Base-by-base conservation (phyloP, 2,329 filamentous ascomycete genomes). In the Colletotrichum plurivorum region DNA sequence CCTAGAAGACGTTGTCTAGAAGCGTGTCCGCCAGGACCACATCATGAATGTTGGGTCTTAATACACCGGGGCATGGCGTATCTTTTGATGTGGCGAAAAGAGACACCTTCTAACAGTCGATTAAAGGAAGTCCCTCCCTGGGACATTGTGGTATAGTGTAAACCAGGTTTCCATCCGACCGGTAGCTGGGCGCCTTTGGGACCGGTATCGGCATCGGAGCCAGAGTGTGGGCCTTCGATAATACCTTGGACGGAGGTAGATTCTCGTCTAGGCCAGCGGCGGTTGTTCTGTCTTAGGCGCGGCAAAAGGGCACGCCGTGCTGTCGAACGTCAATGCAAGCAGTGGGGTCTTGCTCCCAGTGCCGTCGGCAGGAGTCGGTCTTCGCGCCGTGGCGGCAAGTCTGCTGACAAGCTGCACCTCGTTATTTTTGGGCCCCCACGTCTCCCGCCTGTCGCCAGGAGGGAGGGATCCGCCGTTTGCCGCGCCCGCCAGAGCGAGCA, bases 281-380 rank as follows among this genome's bases (percentile, higher is more conserved):
- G 51, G 55, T 55, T 69, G 45, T 65, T 55, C 55, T 43, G 55
- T 45, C 49, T 15, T 66, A 69, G 62, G 48, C 66, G 66, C 66
- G 66, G 49, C 45, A 55, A 55, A 55, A 27, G 53, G 63, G 49
- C n/a, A 25, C 46, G 25, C 54, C 48, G 56, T 54, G 63, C 48
- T 54, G 56, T 54, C 25, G 39, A 25, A 54, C 48, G 51, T 27
- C 25, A 48, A 25, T 48, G 56, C 27, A 25, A 27, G 25, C 22
- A 22, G 45, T 49, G 45, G 45, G 25, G 27, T 36, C 9, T 9
- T 31, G 12, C 18, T 13, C 20, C 22, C 22, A 53, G 12, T 46
- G 36, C 46, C 20, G 41, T 63, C 53, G 65, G 65, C 52, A 57
- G 51, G 36, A 55, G 46, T 63, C 51, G 57, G 64, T 59, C 27